phyloP scores from a whole-genome alignment of 805 yeast species.

The Saturnispora kantuleensis region DNA sequence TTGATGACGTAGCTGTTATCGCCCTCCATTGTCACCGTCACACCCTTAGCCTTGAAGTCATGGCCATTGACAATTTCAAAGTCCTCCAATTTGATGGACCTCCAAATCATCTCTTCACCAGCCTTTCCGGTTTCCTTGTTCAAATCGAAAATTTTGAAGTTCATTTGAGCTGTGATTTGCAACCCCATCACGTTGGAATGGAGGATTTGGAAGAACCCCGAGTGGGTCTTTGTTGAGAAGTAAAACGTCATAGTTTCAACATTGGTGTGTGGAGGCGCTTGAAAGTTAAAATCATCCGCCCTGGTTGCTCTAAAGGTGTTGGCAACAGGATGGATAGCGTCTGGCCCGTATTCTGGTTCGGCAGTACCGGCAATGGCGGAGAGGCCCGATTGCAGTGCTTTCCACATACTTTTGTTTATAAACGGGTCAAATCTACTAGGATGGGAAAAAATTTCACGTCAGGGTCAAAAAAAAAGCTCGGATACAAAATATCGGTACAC shows the following conservation, averaged over 20 bases:
- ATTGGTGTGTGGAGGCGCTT: constrained; percentile 66
- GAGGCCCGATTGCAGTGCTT: constrained; percentile 26
- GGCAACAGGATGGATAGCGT: constrained; percentile 74
- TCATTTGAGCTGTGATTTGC: constrained; percentile 86
- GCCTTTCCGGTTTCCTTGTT: constrained; percentile 34
- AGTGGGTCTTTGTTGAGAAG: constrained; percentile 53
- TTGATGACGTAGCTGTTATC: constrained; percentile 44
- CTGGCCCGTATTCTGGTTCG: constrained; percentile 94
- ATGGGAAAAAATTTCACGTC: not conserved
- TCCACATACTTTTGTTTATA: constrained; percentile 21
- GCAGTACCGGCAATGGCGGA: constrained; percentile 97
- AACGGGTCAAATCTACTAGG: not conserved
- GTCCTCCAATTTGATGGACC: constrained; percentile 80
- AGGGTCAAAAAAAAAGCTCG: too few species aligned
- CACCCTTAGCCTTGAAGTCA: constrained; percentile 68
- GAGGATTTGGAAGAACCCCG: constrained; percentile 89
- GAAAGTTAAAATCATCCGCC: constrained; percentile 67
- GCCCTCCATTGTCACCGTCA: constrained; percentile 51
- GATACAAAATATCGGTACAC: too few species aligned
- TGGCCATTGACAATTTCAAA: constrained; percentile 57
- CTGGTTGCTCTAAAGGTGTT: constrained; percentile 47
- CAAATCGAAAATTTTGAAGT: constrained; percentile 67
- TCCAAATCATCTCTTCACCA: constrained; percentile 52
- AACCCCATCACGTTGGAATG: constrained; percentile 88
- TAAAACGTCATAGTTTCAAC: constrained; percentile 95